These are phyloP conservation scores for Pseudogymnoascus sp. DNA, from an alignment of 2,329 filamentous ascomycete genomes.

Conservation along the genomic window DNA sequence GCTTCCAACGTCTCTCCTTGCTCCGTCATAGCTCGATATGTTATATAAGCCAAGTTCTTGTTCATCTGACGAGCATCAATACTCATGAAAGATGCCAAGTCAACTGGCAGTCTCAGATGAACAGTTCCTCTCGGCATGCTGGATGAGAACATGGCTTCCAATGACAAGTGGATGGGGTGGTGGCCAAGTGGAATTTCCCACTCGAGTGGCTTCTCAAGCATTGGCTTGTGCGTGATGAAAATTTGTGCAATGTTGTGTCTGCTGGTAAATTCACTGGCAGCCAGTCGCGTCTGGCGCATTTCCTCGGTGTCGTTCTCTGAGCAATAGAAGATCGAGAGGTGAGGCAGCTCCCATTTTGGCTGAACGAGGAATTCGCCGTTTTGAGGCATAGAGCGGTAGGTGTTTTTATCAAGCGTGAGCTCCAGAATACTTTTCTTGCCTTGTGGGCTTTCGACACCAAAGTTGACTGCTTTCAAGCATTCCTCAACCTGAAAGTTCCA, in stretches of 20 bases:
- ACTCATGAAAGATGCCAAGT: slow-evolving; percentile 40
- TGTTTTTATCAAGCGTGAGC: slow-evolving; percentile 29
- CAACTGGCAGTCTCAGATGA: slow-evolving; percentile 38
- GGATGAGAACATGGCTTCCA: slow-evolving; percentile 30
- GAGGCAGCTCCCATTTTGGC: slow-evolving; percentile 39
- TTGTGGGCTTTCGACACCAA: slow-evolving; percentile 25
- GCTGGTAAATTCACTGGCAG: slow-evolving; percentile 39
- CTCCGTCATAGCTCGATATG: slow-evolving; percentile 2
- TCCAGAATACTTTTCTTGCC: slow-evolving; percentile 34
- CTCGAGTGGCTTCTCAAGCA: slow-evolving; percentile 29
- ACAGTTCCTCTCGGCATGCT: slow-evolving; percentile 12
- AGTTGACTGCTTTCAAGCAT: slow-evolving; percentile 34
- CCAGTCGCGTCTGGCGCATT: slow-evolving; percentile 32
- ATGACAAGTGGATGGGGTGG: slow-evolving; percentile 39
- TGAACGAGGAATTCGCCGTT: slow-evolving; percentile 31
- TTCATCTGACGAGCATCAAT: slow-evolving; percentile 47
- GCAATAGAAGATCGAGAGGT: slow-evolving; percentile 42
- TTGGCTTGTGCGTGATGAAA: slow-evolving; percentile 38
- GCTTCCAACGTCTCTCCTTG: background rate
- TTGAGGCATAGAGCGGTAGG: slow-evolving; percentile 31
- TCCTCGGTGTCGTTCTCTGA: slow-evolving; percentile 35
- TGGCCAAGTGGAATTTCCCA: slow-evolving; percentile 31
- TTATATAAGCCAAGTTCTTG: slow-evolving; percentile 15
- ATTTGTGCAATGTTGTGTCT: slow-evolving; percentile 40
- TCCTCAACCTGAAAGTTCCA: slow-evolving; percentile 44